Base-by-base conservation (phyloP, 1,284 basidiomycete genomes). In the Grifola frondosa region DNA sequence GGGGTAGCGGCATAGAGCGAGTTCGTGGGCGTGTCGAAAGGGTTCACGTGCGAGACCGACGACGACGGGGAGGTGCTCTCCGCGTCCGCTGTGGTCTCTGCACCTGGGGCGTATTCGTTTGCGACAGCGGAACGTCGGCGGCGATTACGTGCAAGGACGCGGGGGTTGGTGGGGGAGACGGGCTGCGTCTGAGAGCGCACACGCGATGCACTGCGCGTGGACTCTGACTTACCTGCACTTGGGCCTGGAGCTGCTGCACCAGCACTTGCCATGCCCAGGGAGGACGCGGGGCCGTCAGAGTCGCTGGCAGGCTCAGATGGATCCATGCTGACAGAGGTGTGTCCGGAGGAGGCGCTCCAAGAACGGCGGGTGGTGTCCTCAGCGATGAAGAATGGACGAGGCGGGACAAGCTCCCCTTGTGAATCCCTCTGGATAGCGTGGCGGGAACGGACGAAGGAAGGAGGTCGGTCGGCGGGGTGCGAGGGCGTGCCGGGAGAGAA, bases 371-470 rank as follows among this genome's bases (percentile, higher is more conserved):
- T n/a, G n/a, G n/a, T 41, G 24, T 40, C 41, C 16, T 40, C 52
- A 24, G 50, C 50, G 31, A 65, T 39, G 54, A 65, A 62, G 48
- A 44, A 54, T 23, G 48, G 63, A 31, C 39, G 57, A 34, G 44
- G 55, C 40, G 52, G 52, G 12, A 17, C 30, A 16, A 16, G 30
- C 29, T 33, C n/a, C n/a, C n/a, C n/a, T n/a, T n/a, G n/a, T n/a
- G n/a, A n/a, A n/a, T n/a, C n/a, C n/a, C n/a, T n/a, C n/a, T n/a
- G n/a, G 48, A 40, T 24, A 53, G 39, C n/a, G 48, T 40, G 21
- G 37, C 33, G 23, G 23, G 23, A 19, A 20, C 30, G 5, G 40
- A 37, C 6, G 48, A 33, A 8, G 30, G 30, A n/a, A 47, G n/a
- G n/a, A 47, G 6, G 36, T 40, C 30, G 51, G 46, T 4, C 46